Evolutionary conservation across 371 early-diverging fungal species (phyloP).

Genomic region (Syncephalastrum sp.): DNA sequence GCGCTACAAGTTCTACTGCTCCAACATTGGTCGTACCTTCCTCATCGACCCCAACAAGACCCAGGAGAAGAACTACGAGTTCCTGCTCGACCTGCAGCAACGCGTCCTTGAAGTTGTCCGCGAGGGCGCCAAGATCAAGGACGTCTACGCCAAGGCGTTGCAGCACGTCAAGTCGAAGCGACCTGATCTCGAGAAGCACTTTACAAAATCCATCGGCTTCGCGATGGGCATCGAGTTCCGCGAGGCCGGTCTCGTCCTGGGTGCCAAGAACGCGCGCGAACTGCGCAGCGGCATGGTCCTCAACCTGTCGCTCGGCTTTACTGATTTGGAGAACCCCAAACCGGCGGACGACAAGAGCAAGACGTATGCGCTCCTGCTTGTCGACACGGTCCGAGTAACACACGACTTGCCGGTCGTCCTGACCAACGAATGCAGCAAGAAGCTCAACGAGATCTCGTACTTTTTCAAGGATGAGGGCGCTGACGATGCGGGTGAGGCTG

Average conservation of each 20-base stretch:
- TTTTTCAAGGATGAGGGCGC: constrained; percentile 65
- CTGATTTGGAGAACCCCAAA: constrained; percentile 76
- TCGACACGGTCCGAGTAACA: constrained; percentile 82
- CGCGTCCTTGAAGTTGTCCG: constrained; percentile 68
- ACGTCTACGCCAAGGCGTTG: constrained; percentile 73
- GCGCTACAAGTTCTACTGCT: constrained; percentile 92
- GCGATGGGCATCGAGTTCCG: constrained; percentile 95
- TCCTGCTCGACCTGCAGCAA: constrained; percentile 82
- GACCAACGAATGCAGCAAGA: constrained; percentile 73
- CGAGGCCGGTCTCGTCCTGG: constrained; percentile 77
- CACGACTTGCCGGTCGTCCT: constrained; percentile 60
- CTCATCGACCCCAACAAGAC: constrained; percentile 88
- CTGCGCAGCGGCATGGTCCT: constrained; percentile 85
- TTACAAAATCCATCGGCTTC: constrained; percentile 89
- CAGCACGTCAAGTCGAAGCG: constrained; percentile 71
- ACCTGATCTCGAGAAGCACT: constrained; percentile 83
- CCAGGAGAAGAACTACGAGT: constrained; percentile 91
- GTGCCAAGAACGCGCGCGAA: constrained; percentile 64
- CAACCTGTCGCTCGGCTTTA: constrained; percentile 84
- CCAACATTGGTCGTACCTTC: constrained; percentile 91
- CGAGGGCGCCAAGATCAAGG: constrained; percentile 77
- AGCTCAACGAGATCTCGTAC: constrained; percentile 75
- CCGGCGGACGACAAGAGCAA: constrained; percentile 66
- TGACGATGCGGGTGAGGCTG: constrained; percentile 53
- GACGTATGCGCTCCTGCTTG: constrained; percentile 78